Percentiles rank a stretch among this genome's conserved stretches.
Conservation (phyloP, 306 rosid genomes). For the Trifolium subterraneum region DNA sequence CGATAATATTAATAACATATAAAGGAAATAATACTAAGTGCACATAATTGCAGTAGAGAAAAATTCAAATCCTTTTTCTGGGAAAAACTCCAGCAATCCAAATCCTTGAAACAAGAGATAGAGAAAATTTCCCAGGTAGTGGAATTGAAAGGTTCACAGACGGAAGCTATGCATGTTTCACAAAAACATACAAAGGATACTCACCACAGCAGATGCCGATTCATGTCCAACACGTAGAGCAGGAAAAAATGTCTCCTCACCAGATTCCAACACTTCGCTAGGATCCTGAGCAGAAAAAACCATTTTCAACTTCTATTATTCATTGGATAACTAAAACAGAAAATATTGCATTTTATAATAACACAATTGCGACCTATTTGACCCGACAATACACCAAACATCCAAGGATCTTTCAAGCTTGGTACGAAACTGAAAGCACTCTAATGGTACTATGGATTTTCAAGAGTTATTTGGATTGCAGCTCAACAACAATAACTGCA, state of each 20-base stretch:
- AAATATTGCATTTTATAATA: constrained; percentile 12
- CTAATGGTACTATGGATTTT: too few relatives aligned
- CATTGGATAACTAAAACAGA: constrained; percentile 20
- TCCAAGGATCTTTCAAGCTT: constrained; percentile 28
- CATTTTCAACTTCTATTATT: constrained; percentile 30
- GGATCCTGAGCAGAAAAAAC: constrained; percentile 64
- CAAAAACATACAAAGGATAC: constrained; percentile 45
- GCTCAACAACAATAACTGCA: constrained; percentile 11
- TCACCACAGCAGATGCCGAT: constrained; percentile 81
- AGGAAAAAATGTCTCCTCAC: constrained; percentile 90
- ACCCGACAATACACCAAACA: constrained; percentile 20
- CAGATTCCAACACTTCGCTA: constrained; percentile 68
- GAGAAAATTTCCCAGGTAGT: background rate
- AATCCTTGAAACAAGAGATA: too few relatives aligned
- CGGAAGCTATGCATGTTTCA: constrained; percentile 31
- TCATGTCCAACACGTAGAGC: constrained; percentile 76
- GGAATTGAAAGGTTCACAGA: constrained; percentile 27
- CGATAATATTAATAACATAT: background rate
- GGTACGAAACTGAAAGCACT: too few relatives aligned
- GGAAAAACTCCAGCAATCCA: too few relatives aligned
- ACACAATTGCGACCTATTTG: constrained; percentile 28
- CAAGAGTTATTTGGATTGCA: constrained; percentile 1
- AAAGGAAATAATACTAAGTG: constrained; percentile 17
- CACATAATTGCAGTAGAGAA: constrained; percentile 12
- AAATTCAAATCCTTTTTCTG: constrained; percentile 14